A percentile compares a stretch with the other conserved stretches of the same genome.
These are phyloP conservation scores for Leucocoprinus leucothites DNA, from an alignment of 768 basidiomycete genomes.

Conservation along the genomic window DNA sequence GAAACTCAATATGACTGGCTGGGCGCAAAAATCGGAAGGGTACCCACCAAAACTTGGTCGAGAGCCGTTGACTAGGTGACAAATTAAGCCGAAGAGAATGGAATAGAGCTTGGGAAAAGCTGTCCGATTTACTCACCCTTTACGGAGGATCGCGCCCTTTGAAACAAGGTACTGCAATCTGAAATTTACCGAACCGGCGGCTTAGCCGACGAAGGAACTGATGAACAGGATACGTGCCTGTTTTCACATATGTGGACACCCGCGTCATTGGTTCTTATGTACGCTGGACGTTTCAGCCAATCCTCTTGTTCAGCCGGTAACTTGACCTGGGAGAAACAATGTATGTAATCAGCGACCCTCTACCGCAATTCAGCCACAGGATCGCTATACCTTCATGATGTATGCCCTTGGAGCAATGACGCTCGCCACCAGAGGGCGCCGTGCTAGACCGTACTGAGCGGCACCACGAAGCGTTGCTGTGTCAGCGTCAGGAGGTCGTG, in stretches of 20 bases:
- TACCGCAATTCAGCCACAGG: neutral
- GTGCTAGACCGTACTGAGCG: constrained; percentile 83
- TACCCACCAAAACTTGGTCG: constrained; percentile 78
- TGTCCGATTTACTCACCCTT: constrained; percentile 54
- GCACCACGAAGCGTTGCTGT: constrained; percentile 87
- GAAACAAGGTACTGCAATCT: constrained; percentile 86
- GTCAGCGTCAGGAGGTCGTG: constrained; percentile 82
- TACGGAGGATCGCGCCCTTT: constrained; percentile 83
- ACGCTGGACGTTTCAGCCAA: constrained; percentile 80
- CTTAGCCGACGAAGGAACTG: constrained; percentile 16
- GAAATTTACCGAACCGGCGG: constrained; percentile 23
- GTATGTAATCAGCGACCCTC: constrained; percentile 4
- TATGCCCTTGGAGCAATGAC: constrained; percentile 82
- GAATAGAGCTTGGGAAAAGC: constrained; percentile 13
- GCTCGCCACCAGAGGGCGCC: constrained; percentile 72
- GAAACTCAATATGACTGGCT: constrained; percentile 7
- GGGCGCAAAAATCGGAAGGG: constrained; percentile 9
- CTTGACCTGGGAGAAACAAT: constrained; percentile 59
- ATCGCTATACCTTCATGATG: constrained; percentile 68
- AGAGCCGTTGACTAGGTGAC: constrained; percentile 64
- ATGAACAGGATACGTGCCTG: constrained; percentile 42
- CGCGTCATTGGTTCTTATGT: constrained; percentile 75
- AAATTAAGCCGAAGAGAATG: constrained; percentile 19
- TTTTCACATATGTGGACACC: constrained; percentile 82
- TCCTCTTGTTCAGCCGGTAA: constrained; percentile 86